Evolutionary conservation across 805 yeast species (phyloP).

Genomic region (Blastobotrys robertii): DNA sequence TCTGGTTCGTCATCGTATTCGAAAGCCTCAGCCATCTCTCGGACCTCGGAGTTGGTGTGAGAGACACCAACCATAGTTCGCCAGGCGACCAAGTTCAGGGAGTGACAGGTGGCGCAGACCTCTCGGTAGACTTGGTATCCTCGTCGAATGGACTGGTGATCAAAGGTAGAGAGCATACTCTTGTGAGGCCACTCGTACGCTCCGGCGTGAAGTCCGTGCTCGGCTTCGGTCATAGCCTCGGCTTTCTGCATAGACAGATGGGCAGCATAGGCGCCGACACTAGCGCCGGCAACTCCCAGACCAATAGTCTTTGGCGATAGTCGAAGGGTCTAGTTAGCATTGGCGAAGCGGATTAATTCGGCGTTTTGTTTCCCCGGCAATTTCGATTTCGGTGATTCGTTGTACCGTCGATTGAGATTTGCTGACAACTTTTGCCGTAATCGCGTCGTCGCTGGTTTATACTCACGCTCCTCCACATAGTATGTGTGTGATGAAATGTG

Average conservation of each 20-base stretch:
- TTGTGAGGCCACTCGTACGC: slow-evolving; percentile 87
- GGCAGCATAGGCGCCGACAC: slow-evolving; percentile 71
- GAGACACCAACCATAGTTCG: slow-evolving; percentile 96
- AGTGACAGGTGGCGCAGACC: slow-evolving; percentile 98
- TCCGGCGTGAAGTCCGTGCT: slow-evolving; percentile 97
- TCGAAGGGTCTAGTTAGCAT: no score
- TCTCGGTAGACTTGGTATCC: slow-evolving; percentile 98
- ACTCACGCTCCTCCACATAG: no score
- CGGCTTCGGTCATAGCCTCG: slow-evolving; percentile 96
- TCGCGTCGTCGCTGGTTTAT: no score
- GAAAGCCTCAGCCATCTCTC: slow-evolving; percentile 88
- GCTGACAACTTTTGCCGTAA: no score
- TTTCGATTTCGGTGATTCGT: no score
- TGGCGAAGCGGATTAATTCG: no score
- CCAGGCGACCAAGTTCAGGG: slow-evolving; percentile 96
- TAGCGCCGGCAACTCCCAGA: slow-evolving; percentile 54
- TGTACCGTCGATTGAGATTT: no score
- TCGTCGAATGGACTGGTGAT: slow-evolving; percentile 94
- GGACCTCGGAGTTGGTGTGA: slow-evolving; percentile 82
- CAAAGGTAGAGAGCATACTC: slow-evolving; percentile 78
- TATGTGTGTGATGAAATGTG: no score
- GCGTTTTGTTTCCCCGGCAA: no score
- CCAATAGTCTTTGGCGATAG: no score
- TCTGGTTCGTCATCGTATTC: slow-evolving; percentile 96
- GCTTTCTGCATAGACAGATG: slow-evolving; percentile 83